Evolutionary conservation across 768 basidiomycete genomes (phyloP), one percentile per base, ranked within the genome.

Genomic region (Amanita fuliginea): DNA sequence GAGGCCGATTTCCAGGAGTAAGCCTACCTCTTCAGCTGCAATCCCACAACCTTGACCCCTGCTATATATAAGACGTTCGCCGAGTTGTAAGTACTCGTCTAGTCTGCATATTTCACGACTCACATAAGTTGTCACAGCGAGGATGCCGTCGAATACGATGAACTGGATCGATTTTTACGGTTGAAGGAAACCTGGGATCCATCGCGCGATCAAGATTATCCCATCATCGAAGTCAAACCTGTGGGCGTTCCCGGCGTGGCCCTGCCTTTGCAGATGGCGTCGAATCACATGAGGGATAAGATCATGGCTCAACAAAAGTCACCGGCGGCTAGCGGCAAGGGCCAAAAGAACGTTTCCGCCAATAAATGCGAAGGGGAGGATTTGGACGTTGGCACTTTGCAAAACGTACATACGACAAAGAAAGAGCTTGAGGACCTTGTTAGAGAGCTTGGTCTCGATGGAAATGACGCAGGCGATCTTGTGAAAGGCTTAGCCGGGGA

Each of bases 191-290:
- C 68, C 11, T 92, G 80, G 75, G 68, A 83, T 49, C 67, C 67
- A 2, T 63, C 61, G 6, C 63, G 77, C 43, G 85, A 86, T 34
- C 81, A 78, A 52, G 78, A 80, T 43, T 69, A 68, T n/a, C 73
- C 77, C 1, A 63, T 72, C 2, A 80, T 76, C 4, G 66, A 64
- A 22, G 74, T 66, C 0, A 74, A 77, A 54, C 80, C 85, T 9
- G 74, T 90, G 45, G 89, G 88, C 48, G 85, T 92, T 5, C 86
- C 90, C 2, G 89, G 89, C 3, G 89, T 85, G 0, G 69, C 76
- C 24, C 70, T 79, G 6, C 86, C 88, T 8, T 66, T 80, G 6
- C 78, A 90, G 60, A 90, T 90, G 83, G 84, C 82, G 6, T 83
- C 85, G n/a, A 77, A 83, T 35, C 82, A 73, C 42, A 71, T 90